phyloP scores from a whole-genome alignment of 768 basidiomycete genomes.

The Fistulinella prunicolor region DNA sequence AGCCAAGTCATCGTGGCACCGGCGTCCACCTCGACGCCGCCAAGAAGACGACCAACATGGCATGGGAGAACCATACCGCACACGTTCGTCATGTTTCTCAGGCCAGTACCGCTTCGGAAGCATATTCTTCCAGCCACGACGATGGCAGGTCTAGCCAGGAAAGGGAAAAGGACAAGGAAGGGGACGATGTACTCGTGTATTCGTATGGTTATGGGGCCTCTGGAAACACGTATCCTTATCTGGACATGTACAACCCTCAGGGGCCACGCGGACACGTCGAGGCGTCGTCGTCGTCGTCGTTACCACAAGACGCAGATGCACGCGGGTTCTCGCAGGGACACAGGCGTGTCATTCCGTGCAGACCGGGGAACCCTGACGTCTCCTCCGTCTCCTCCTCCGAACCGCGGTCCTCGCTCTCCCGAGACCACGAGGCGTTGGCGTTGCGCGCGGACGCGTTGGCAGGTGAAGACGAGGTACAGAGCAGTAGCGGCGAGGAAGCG shows the following conservation, averaged over 20 bases:
- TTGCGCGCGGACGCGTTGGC: neutral
- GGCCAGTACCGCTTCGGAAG: slow-evolving; percentile 1
- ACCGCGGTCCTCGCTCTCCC: slow-evolving; percentile 11
- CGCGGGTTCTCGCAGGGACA: neutral
- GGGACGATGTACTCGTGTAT: slow-evolving; percentile 8
- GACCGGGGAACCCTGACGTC: slow-evolving; percentile 5
- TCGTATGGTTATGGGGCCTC: slow-evolving; percentile 30
- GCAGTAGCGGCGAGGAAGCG: slow-evolving; percentile 25
- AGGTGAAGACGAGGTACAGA: slow-evolving; percentile 2
- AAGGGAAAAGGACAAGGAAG: neutral
- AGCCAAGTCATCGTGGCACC: slow-evolving; percentile 18
- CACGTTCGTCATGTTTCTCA: slow-evolving; percentile 7
- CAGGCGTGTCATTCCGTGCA: slow-evolving; percentile 1
- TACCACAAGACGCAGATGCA: slow-evolving; percentile 5
- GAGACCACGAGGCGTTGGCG: neutral
- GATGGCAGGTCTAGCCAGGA: slow-evolving; percentile 15
- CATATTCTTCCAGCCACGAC: slow-evolving; percentile 1
- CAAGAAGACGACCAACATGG: neutral
- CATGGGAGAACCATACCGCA: slow-evolving; percentile 9
- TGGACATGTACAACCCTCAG: slow-evolving; percentile 30
- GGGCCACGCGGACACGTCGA: slow-evolving; percentile 2
- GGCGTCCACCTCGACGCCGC: slow-evolving; percentile 3
- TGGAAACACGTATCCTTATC: slow-evolving; percentile 28
- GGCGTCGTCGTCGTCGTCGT: neutral
- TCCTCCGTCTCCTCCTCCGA: slow-evolving; percentile 6